Evolutionary conservation across 2,329 filamentous ascomycete genomes (phyloP).

Genomic region (Didymella keratinophila): DNA sequence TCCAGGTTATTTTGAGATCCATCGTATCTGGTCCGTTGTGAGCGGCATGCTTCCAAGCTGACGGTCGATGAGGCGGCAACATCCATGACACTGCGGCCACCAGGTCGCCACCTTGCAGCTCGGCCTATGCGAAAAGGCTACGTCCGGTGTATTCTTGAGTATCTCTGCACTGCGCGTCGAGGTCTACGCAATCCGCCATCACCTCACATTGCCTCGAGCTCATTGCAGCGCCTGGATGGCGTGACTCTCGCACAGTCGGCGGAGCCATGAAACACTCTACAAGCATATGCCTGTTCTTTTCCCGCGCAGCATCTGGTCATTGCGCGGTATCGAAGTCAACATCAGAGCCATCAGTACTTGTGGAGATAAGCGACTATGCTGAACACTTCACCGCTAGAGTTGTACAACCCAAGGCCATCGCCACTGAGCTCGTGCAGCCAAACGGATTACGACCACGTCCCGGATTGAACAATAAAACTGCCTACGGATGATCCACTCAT

Average conservation of each 20-base stretch:
- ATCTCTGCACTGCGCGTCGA: slow-evolving; percentile 9
- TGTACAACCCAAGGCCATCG: slow-evolving; percentile 40
- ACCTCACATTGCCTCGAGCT: neutral
- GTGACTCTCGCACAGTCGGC: slow-evolving; percentile 1
- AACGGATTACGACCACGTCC: slow-evolving; percentile 25
- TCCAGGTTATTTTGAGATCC: neutral
- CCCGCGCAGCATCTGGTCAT: neutral
- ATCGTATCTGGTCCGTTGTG: neutral
- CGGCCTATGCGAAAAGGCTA: neutral
- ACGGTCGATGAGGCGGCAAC: slow-evolving; percentile 1
- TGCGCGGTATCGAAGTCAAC: slow-evolving; percentile 6
- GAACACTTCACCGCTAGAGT: slow-evolving; percentile 40
- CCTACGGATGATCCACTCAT: slow-evolving; percentile 16
- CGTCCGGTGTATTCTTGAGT: neutral
- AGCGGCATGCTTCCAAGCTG: neutral
- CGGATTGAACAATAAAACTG: slow-evolving; percentile 15
- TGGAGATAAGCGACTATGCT: slow-evolving; percentile 18
- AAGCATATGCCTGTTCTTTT: slow-evolving; percentile 15
- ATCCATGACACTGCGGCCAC: slow-evolving; percentile 1
- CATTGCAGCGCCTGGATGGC: neutral
- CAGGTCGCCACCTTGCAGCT: neutral
- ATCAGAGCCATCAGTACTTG: slow-evolving; percentile 4
- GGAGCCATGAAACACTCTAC: slow-evolving; percentile 4
- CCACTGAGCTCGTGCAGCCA: slow-evolving; percentile 26
- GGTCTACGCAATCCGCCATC: neutral